Evolutionary conservation across 2,329 filamentous ascomycete genomes (phyloP).

Genomic region (Aphanocladium album): DNA sequence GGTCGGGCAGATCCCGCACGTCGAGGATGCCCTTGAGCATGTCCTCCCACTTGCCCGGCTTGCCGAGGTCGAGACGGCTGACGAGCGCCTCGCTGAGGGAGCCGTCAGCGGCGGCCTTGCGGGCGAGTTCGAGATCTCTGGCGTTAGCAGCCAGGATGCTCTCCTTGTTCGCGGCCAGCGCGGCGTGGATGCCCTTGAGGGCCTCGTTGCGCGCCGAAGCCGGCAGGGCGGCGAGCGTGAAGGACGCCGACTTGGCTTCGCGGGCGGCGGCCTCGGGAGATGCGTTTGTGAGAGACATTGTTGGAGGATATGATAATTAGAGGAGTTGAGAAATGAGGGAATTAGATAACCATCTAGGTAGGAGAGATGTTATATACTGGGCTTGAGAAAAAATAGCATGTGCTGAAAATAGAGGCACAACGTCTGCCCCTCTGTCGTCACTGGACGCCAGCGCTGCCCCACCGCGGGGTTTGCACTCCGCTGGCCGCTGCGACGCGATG

Average conservation of each 20-base stretch:
- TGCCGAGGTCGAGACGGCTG: conserved; percentile 79
- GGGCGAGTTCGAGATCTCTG: conserved; percentile 71
- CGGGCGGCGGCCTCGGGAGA: conserved; percentile 72
- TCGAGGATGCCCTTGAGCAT: conserved; percentile 95
- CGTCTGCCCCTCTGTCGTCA: background rate
- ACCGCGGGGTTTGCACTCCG: conserved; percentile 12
- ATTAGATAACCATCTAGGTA: background rate
- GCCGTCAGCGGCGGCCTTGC: conserved; percentile 67
- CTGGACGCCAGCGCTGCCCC: background rate
- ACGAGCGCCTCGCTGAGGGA: conserved; percentile 76
- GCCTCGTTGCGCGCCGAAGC: conserved; percentile 75
- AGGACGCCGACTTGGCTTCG: conserved; percentile 75
- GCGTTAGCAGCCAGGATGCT: conserved; percentile 83
- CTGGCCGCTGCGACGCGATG: conserved; percentile 3
- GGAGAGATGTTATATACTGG: background rate
- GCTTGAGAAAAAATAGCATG: background rate
- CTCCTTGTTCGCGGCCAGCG: conserved; percentile 64
- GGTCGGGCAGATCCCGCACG: conserved; percentile 78
- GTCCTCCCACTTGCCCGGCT: conserved; percentile 90
- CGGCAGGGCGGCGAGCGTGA: conserved; percentile 74
- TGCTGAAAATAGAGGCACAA: background rate
- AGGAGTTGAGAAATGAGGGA: background rate
- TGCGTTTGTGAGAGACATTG: conserved; percentile 86
- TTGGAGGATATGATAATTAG: background rate
- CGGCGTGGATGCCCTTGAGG: conserved; percentile 74